Conservation (phyloP, 371 early-diverging fungal genomes). For the Syncephalastrum monosporum region DNA sequence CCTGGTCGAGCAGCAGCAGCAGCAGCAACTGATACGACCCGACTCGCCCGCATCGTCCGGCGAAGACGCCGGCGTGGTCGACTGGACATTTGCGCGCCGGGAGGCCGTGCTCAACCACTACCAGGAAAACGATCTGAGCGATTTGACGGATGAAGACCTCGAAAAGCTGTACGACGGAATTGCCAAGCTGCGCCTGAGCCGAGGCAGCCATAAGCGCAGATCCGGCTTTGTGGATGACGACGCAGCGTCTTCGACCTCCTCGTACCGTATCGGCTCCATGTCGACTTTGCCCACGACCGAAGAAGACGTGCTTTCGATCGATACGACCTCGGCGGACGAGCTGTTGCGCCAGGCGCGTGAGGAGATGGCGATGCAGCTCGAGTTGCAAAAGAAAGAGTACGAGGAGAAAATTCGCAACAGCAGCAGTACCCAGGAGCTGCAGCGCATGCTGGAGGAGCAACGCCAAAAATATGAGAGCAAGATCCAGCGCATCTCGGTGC, state of each 20-base stretch:
- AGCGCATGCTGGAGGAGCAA: constrained; percentile 42
- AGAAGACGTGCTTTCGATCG: background rate
- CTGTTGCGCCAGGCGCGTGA: constrained; percentile 32
- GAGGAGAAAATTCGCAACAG: constrained; percentile 39
- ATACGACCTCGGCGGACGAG: constrained; percentile 16
- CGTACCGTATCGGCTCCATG: background rate
- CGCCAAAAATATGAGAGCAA: constrained; percentile 42
- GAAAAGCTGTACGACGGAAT: constrained; percentile 43
- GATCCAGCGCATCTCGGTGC: constrained; percentile 35
- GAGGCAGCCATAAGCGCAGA: constrained; percentile 37
- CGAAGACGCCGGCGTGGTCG: constrained; percentile 50
- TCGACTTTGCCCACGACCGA: constrained; percentile 4
- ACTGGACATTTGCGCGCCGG: constrained; percentile 69
- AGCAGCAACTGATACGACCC: constrained; percentile 5
- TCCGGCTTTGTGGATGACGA: constrained; percentile 34
- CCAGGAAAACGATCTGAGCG: constrained; percentile 27
- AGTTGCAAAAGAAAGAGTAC: constrained; percentile 36
- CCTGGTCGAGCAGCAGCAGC: background rate
- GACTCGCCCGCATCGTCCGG: constrained; percentile 44
- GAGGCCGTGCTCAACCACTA: constrained; percentile 55
- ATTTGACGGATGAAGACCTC: constrained; percentile 42
- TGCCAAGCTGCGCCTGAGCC: constrained; percentile 30
- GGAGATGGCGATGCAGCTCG: constrained; percentile 42
- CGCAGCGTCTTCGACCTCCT: constrained; percentile 23
- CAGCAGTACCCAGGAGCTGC: constrained; percentile 46